These are phyloP conservation scores for Penicillium macrosclerotiorum DNA, from an alignment of 495 filamentous ascomycete genomes.

Conservation along the genomic window DNA sequence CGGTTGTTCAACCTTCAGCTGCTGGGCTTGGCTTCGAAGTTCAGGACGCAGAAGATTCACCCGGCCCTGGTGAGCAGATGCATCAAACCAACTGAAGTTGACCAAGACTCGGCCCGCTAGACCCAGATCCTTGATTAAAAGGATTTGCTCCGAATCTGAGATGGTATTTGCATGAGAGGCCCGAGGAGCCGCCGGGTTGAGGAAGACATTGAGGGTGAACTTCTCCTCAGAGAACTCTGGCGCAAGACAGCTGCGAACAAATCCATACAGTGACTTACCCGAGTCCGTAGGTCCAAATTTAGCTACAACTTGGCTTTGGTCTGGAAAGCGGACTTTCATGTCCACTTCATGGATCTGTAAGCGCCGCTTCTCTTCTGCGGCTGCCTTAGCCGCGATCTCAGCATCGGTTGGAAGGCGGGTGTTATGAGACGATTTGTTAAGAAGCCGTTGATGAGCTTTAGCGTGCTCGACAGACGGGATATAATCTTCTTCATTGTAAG, in stretches of 20 bases:
- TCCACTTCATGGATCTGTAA: slow-evolving; percentile 64
- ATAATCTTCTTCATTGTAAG: slow-evolving; percentile 71
- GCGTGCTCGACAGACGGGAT: slow-evolving; percentile 83
- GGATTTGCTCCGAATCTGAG: slow-evolving; percentile 46
- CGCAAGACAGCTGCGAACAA: slow-evolving; percentile 52
- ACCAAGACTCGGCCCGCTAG: slow-evolving; percentile 69
- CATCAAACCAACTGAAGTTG: slow-evolving; percentile 74
- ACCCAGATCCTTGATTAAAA: slow-evolving; percentile 69
- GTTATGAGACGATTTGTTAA: slow-evolving; percentile 62
- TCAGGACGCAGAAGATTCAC: slow-evolving; percentile 61
- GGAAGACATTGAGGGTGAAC: slow-evolving; percentile 50
- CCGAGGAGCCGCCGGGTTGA: slow-evolving; percentile 10
- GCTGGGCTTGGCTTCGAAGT: slow-evolving; percentile 63
- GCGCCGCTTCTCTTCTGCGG: slow-evolving; percentile 56
- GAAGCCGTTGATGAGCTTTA: slow-evolving; percentile 72
- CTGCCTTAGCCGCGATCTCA: slow-evolving; percentile 47
- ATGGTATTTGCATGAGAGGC: slow-evolving; percentile 34
- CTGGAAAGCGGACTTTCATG: slow-evolving; percentile 84
- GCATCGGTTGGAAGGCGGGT: slow-evolving; percentile 55
- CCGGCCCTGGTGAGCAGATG: slow-evolving; percentile 39
- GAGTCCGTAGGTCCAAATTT: slow-evolving; percentile 63
- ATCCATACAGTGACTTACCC: slow-evolving; percentile 62
- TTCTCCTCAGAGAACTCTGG: slow-evolving; percentile 36
- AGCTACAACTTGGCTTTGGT: slow-evolving; percentile 68
- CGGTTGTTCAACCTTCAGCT: slow-evolving; percentile 57